Evolutionary conservation across 2,329 filamentous ascomycete genomes (phyloP), one percentile per base, ranked within the genome.

Genomic region (Diaporthe aspalathi): DNA sequence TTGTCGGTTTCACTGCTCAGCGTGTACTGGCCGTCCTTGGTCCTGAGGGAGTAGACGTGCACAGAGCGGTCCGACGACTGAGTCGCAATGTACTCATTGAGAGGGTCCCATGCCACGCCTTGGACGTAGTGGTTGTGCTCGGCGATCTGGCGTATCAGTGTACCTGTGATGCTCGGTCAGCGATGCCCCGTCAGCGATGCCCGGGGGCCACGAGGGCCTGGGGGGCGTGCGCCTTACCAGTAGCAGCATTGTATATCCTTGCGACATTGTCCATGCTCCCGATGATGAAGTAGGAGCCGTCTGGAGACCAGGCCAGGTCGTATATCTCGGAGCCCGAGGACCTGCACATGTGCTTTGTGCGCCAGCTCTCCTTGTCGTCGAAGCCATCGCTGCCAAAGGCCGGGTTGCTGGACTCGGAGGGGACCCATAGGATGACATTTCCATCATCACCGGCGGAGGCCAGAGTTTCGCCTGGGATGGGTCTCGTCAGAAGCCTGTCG

Each of bases 211-310:
- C 45, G n/a, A 20, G 45, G 29, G 29, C 40, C 43, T 16, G 29
- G 12, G 27, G 6, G 24, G 35, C 6, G 12, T 7, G 12, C 32
- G 22, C 35, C 72, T 56, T 85, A 95, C 94, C 95, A 77, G 93
- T 96, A 74, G 93, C 92, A 70, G 95, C 93, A 82, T 97, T 98
- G 86, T 98, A 98, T 77, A 99, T 98, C 72, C 95, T 90, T 71
- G 96, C 95, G 80, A 98, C 92, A 80, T 99, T 99, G 84, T 99
- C 96, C 95, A 99, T 98, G 83, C 96, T 98, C 49, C 96, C 96
- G 29, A 97, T 98, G 77, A 99, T 98, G 84, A 99, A 97, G 84
- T 97, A 96, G 49, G 91, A 86, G 49, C 93, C 94, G 81, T 99
- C 96, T n/a, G 97, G 97, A 62, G 96, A 98, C 97, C 96, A 99